These are phyloP conservation scores for Pleoardoris graminearum DNA, from an alignment of 2,329 filamentous ascomycete genomes.

Conservation along the genomic window DNA sequence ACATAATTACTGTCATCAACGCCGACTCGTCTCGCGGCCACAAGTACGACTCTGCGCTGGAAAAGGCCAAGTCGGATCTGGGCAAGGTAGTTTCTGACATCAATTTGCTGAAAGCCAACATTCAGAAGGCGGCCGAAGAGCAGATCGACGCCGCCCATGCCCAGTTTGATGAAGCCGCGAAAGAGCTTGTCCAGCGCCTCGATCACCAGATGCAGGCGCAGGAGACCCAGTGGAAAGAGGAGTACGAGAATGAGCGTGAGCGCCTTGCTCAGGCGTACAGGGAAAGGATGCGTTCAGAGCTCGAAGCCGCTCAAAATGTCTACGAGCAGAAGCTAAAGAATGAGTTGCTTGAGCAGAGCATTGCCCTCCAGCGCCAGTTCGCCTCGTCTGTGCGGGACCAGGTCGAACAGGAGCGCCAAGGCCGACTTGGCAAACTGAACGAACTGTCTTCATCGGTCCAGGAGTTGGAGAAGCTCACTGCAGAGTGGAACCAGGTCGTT, in stretches of 20 bases:
- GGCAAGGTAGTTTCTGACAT: constrained; percentile 79
- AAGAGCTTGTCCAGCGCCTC: constrained; percentile 84
- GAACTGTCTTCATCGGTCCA: constrained; percentile 76
- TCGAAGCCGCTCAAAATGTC: constrained; percentile 77
- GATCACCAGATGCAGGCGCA: constrained; percentile 81
- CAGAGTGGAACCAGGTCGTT: constrained; percentile 87
- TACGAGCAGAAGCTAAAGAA: constrained; percentile 83
- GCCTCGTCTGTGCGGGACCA: constrained; percentile 74
- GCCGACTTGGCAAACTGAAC: constrained; percentile 81
- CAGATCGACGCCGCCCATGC: constrained; percentile 71
- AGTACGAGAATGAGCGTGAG: constrained; percentile 87
- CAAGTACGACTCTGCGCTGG: constrained; percentile 77
- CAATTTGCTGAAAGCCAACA: constrained; percentile 69
- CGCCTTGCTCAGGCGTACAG: constrained; percentile 78
- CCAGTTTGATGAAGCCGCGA: constrained; percentile 85
- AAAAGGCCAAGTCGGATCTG: constrained; percentile 84
- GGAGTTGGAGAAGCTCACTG: constrained; percentile 84
- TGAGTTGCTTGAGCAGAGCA: constrained; percentile 84
- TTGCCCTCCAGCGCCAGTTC: constrained; percentile 85
- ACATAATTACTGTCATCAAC: constrained; percentile 91
- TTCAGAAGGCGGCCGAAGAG: constrained; percentile 71
- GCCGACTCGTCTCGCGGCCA: constrained; percentile 72
- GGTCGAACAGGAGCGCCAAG: constrained; percentile 86
- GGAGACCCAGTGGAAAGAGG: constrained; percentile 79
- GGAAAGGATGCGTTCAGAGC: constrained; percentile 74